Evolutionary conservation across 225 moss, liverwort and hornwort genomes (phyloP).

Genomic region (Marchantia paleacea): DNA sequence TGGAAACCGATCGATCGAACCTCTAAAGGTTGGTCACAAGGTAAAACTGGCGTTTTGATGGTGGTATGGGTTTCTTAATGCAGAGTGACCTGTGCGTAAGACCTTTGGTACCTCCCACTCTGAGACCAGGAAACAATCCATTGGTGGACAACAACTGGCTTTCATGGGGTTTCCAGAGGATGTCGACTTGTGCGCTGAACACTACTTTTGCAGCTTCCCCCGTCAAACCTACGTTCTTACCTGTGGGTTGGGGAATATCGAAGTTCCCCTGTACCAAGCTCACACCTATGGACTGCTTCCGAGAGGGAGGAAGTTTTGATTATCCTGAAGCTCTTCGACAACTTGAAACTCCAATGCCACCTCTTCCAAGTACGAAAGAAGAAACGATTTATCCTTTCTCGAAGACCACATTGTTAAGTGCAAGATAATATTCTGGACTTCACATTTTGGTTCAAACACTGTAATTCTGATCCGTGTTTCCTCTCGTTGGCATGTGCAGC

Average conservation of each 20-base stretch:
- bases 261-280: slow-evolving; percentile 84
- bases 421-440: no score
- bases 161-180: slow-evolving; percentile 68
- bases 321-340: slow-evolving; percentile 69
- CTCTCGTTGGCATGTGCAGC: slow-evolving; percentile 5
- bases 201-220: slow-evolving; percentile 43
- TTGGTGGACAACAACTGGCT: slow-evolving; percentile 75
- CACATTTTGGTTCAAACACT: no score
- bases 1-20: no score
- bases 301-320: slow-evolving; percentile 75
- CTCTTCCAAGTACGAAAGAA: slow-evolving; percentile 24
- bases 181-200: slow-evolving; percentile 65
- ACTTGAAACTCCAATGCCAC: slow-evolving; percentile 62
- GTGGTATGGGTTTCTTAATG: neutral
- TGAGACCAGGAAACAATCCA: slow-evolving; percentile 68
- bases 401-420: no score
- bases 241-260: slow-evolving; percentile 73
- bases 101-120: slow-evolving; percentile 55
- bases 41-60: neutral
- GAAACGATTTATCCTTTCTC: no score
- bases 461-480: neutral
- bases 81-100: slow-evolving; percentile 81
- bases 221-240: slow-evolving; percentile 36
- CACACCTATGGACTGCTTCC: slow-evolving; percentile 70
- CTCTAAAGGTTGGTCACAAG: no score